A percentile compares a stretch with the other conserved stretches of the same genome.
Evolutionary conservation across 192 early-diverging fungal species (phyloP).

Genomic region (Linnemannia schmuckeri): DNA sequence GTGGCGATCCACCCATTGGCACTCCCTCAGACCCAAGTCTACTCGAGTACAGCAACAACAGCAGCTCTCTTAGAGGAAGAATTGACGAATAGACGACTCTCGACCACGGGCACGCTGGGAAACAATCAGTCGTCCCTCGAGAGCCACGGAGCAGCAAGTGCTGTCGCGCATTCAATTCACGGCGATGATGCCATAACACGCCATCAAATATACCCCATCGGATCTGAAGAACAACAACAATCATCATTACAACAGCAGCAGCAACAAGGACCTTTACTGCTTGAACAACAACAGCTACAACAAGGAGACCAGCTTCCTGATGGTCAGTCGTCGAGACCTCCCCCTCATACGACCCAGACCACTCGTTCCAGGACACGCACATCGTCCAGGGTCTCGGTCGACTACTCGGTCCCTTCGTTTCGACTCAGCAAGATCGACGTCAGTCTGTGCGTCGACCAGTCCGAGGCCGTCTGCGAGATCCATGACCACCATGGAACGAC

Average conservation of each 20-base stretch:
- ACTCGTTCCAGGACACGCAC: not conserved
- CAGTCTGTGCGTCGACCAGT: not conserved
- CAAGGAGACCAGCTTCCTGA: not conserved
- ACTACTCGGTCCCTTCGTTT: not conserved
- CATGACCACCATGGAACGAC: constrained; percentile 22
- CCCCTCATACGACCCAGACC: not conserved
- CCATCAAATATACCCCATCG: constrained; percentile 9
- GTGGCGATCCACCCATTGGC: not conserved
- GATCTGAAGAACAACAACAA: not conserved
- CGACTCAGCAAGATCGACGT: not conserved
- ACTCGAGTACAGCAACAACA: not conserved
- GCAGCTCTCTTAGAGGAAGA: not conserved
- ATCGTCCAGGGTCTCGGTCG: not conserved
- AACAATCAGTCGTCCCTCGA: not conserved
- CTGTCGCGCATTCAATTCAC: not conserved
- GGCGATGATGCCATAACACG: constrained; percentile 55
- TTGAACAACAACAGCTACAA: not conserved
- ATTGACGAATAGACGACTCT: not conserved
- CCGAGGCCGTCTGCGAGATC: not conserved
- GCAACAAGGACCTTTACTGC: not conserved
- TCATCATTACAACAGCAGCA: not conserved
- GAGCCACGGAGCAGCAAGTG: not conserved
- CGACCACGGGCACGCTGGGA: not conserved
- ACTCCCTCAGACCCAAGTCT: not conserved
- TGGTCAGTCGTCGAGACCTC: not conserved